These are phyloP conservation scores for Grigorovia yakushimaensis DNA, from an alignment of 805 yeast species.

Conservation along the genomic window DNA sequence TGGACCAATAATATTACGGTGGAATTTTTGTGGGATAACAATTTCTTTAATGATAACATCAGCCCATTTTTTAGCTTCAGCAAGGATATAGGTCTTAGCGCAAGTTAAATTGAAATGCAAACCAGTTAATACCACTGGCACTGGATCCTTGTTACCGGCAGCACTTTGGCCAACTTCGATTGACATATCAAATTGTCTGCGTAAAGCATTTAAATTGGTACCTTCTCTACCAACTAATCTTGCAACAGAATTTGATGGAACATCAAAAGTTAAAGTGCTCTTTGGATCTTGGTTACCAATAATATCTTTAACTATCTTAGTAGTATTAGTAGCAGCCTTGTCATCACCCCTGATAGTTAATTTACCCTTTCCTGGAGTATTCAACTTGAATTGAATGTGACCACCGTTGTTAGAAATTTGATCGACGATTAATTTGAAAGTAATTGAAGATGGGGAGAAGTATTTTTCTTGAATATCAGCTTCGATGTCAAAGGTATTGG, in stretches of 20 bases:
- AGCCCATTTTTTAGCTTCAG: conserved; percentile 63
- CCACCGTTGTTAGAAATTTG: conserved; percentile 30
- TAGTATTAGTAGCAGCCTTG: conserved; percentile 39
- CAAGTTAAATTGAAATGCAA: conserved; percentile 67
- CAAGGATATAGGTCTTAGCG: conserved; percentile 49
- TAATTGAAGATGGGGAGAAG: conserved; percentile 12
- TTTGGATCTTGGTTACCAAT: conserved; percentile 20
- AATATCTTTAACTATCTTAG: conserved; percentile 30
- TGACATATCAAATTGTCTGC: conserved; percentile 65
- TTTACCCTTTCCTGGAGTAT: conserved; percentile 39
- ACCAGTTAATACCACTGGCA: conserved; percentile 60
- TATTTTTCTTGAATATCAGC: conserved; percentile 43
- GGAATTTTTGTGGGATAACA: conserved; percentile 66
- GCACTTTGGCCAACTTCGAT: conserved; percentile 59
- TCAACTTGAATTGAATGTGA: conserved; percentile 40
- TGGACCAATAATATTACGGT: conserved; percentile 74
- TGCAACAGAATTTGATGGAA: conserved; percentile 60
- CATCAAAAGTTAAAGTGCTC: conserved; percentile 36
- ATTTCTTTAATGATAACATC: conserved; percentile 66
- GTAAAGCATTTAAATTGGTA: conserved; percentile 52
- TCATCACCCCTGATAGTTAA: conserved; percentile 63
- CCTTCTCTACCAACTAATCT: conserved; percentile 90
- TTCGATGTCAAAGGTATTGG: conserved; percentile 43
- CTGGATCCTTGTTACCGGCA: conserved; percentile 22
- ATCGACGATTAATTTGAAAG: conserved; percentile 20